Conservation (phyloP, 306 rosid species). For the Dalbergia cultrata region DNA sequence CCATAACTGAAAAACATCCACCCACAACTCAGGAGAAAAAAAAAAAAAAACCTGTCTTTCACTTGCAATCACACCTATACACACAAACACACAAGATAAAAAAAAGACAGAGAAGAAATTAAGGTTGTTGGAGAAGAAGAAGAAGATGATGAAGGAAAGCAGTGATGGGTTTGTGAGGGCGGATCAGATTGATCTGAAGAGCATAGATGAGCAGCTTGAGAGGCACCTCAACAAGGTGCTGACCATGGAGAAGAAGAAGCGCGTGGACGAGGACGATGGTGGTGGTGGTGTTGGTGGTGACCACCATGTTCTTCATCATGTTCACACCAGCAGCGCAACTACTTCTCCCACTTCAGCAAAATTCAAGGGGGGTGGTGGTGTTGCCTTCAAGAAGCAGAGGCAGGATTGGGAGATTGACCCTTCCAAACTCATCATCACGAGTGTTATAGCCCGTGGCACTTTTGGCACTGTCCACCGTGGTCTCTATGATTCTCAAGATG, state of each 20-base stretch:
- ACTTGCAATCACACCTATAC: not conserved
- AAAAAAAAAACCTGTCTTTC: not conserved
- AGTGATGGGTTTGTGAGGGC: constrained; percentile 95
- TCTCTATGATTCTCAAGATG: constrained; percentile 85
- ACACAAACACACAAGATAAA: not conserved
- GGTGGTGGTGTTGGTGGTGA: not conserved
- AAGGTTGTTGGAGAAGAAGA: not conserved
- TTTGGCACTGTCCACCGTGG: constrained; percentile 97
- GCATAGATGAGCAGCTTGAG: constrained; percentile 95
- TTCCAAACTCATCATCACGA: constrained; percentile 79
- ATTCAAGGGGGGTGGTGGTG: not conserved
- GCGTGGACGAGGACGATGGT: constrained; percentile 53
- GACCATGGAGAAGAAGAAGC: constrained; percentile 83
- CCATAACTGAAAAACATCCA: not conserved
- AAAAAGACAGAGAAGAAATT: not conserved
- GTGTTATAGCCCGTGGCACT: constrained; percentile 90
- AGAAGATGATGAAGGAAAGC: constrained; percentile 71
- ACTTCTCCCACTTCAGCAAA: constrained; percentile 41
- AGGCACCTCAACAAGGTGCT: constrained; percentile 80
- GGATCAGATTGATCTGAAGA: constrained; percentile 99
- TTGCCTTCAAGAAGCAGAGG: constrained; percentile 55
- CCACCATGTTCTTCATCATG: constrained; percentile 25
- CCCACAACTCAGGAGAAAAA: not conserved
- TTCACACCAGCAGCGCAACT: constrained; percentile 41
- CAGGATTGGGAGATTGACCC: constrained; percentile 99